Evolutionary conservation across 225 moss, liverwort and hornwort species (phyloP).

Genomic region (Climacium dendroides): DNA sequence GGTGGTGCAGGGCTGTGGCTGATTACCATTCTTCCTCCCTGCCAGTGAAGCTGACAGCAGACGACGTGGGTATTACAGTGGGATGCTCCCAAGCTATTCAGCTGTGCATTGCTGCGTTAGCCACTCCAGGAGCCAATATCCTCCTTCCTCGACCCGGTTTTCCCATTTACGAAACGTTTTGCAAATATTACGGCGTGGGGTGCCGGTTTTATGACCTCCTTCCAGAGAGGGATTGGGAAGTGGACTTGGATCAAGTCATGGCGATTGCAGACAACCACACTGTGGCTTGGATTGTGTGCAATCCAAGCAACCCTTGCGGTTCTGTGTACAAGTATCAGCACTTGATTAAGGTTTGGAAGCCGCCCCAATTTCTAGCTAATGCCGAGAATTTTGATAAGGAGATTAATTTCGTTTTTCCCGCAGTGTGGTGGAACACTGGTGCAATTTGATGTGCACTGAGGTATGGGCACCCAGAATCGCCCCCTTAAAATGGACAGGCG

Average conservation of each 20-base stretch:
- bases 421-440: neutral
- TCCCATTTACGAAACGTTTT: constrained; percentile 71
- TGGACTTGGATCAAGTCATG: constrained; percentile 50
- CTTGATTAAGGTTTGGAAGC: constrained; percentile 27
- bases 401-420: neutral
- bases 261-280: constrained; percentile 50
- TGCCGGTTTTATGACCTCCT: constrained; percentile 65
- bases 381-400: neutral
- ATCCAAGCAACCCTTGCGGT: constrained; percentile 91
- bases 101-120: constrained; percentile 54
- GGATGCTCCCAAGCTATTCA: constrained; percentile 82
- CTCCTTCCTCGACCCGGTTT: constrained; percentile 82
- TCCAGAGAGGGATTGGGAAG: constrained; percentile 64
- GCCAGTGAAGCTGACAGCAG: constrained; percentile 36
- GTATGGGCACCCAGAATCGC: neutral
- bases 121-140: constrained; percentile 56
- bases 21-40: constrained; percentile 53
- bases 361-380: neutral
- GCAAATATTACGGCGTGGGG: constrained; percentile 52
- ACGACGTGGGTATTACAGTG: constrained; percentile 56
- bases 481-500: neutral
- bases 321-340: constrained; percentile 64
- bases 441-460: neutral
- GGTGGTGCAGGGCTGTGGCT: constrained; percentile 59
- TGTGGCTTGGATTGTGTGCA: constrained; percentile 64